phyloP scores from a whole-genome alignment of 2,329 filamentous ascomycete genomes.

The Colletotrichum sp. region DNA sequence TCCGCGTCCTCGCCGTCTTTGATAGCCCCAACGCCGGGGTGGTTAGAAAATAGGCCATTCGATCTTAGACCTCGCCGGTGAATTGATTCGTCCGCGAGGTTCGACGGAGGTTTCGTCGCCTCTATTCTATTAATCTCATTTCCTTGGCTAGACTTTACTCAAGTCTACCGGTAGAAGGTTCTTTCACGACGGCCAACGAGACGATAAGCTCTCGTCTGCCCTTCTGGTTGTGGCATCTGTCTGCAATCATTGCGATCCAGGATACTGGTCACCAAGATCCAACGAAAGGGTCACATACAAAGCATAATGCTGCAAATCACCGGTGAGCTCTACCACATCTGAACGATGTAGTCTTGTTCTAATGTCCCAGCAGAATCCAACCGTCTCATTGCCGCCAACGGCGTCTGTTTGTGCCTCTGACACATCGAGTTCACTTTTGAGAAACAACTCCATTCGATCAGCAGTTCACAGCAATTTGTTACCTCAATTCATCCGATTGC shows the following conservation, averaged over 20 bases:
- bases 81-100: constrained; percentile 11
- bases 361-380: not conserved
- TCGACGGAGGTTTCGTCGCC: not conserved
- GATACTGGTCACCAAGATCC: not conserved
- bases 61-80: constrained; percentile 28
- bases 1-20: constrained; percentile 24
- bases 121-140: not conserved
- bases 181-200: not conserved
- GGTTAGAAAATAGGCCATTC: constrained; percentile 40
- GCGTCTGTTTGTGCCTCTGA: not conserved
- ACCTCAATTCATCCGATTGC: not conserved
- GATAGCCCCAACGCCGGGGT: constrained; percentile 62
- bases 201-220: not conserved
- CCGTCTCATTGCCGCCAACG: not conserved
- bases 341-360: not conserved
- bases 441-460: not conserved
- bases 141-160: not conserved
- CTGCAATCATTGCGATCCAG: not conserved
- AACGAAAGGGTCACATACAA: not conserved
- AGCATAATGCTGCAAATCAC: constrained; percentile 6
- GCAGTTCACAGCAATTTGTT: not conserved
- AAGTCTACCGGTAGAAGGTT: not conserved
- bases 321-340: not conserved
- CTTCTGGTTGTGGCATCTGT: not conserved
- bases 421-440: not conserved